phyloP scores from a whole-genome alignment of 2,329 filamentous ascomycete species.

The Xylariales sp. region DNA sequence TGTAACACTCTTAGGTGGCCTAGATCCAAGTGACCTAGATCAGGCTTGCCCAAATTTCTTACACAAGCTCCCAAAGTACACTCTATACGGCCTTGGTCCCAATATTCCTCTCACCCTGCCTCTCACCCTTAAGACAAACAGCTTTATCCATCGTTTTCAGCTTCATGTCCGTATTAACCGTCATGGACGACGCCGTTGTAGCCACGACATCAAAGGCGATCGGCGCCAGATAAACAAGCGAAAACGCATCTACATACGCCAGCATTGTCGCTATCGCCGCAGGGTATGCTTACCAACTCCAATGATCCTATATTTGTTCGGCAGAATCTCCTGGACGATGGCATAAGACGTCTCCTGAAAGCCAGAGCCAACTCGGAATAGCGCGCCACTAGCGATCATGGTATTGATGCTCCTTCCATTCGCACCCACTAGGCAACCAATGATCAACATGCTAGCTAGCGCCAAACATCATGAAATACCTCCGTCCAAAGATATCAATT shows the following conservation, averaged over 20 bases:
- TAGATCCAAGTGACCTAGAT: too few species aligned
- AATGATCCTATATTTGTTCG: slow-evolving; percentile 31
- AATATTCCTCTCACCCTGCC: too few species aligned
- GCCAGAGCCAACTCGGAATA: slow-evolving; percentile 35
- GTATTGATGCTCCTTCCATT: slow-evolving; percentile 32
- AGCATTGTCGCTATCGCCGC: slow-evolving; percentile 25
- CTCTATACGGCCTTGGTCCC: too few species aligned
- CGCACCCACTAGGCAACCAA: slow-evolving; percentile 33
- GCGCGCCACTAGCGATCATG: slow-evolving; percentile 34
- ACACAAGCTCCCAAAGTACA: too few species aligned
- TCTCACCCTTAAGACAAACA: neutral
- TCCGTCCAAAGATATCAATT: slow-evolving; percentile 34
- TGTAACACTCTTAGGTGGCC: too few species aligned
- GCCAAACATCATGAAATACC: slow-evolving; percentile 33
- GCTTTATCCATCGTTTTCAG: slow-evolving; percentile 2
- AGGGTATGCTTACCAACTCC: slow-evolving; percentile 25
- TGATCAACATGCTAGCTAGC: slow-evolving; percentile 24
- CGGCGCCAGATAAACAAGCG: slow-evolving; percentile 30
- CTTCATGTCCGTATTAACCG: slow-evolving; percentile 23
- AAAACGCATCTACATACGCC: slow-evolving; percentile 30
- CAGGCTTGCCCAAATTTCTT: too few species aligned
- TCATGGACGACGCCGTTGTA: slow-evolving; percentile 24
- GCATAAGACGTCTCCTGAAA: slow-evolving; percentile 36
- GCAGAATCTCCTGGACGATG: slow-evolving; percentile 31
- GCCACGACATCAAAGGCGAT: slow-evolving; percentile 30